phyloP scores from a whole-genome alignment of 495 filamentous ascomycete species.

The Tuber microsphaerosporum region DNA sequence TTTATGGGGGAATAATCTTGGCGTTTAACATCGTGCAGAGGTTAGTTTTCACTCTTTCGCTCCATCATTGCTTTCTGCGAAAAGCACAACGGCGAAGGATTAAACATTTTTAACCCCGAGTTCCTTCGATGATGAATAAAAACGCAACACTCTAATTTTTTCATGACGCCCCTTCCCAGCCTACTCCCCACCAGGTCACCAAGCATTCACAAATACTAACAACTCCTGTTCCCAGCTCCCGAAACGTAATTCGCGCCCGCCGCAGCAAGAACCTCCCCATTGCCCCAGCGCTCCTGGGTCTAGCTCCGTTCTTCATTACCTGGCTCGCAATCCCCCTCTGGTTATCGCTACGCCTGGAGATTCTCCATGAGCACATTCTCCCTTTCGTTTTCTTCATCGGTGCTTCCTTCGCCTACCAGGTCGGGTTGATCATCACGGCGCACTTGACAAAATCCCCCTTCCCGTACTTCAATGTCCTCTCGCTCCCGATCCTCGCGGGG shows the following conservation, averaged over 20 bases:
- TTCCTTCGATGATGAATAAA: slow-evolving; percentile 30
- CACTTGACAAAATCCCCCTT: slow-evolving; percentile 79
- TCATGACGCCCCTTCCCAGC: slow-evolving; percentile 22
- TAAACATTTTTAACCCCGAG: slow-evolving; percentile 36
- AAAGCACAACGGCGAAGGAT: slow-evolving; percentile 21
- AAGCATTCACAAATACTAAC: slow-evolving; percentile 8
- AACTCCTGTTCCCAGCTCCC: slow-evolving; percentile 49
- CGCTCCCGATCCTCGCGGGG: slow-evolving; percentile 59
- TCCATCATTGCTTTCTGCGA: background rate
- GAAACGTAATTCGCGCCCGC: slow-evolving; percentile 75
- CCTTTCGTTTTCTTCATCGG: slow-evolving; percentile 83
- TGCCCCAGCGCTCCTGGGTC: slow-evolving; percentile 66
- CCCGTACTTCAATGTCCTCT: slow-evolving; percentile 79
- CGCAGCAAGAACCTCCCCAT: slow-evolving; percentile 63
- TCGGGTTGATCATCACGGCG: slow-evolving; percentile 89
- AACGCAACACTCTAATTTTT: slow-evolving; percentile 34
- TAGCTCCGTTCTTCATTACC: slow-evolving; percentile 66
- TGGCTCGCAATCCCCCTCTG: slow-evolving; percentile 72
- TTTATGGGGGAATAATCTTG: slow-evolving; percentile 77
- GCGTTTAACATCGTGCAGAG: slow-evolving; percentile 71
- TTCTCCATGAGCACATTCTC: slow-evolving; percentile 71
- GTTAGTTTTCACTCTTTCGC: slow-evolving; percentile 29
- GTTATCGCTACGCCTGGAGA: slow-evolving; percentile 72
- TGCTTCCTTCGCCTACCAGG: slow-evolving; percentile 83
- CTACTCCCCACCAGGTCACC: background rate